A percentile compares a stretch with the other conserved stretches of the same genome.
Evolutionary conservation across 2,329 filamentous ascomycete genomes (phyloP).

Genomic region (Ophiostoma sp.): DNA sequence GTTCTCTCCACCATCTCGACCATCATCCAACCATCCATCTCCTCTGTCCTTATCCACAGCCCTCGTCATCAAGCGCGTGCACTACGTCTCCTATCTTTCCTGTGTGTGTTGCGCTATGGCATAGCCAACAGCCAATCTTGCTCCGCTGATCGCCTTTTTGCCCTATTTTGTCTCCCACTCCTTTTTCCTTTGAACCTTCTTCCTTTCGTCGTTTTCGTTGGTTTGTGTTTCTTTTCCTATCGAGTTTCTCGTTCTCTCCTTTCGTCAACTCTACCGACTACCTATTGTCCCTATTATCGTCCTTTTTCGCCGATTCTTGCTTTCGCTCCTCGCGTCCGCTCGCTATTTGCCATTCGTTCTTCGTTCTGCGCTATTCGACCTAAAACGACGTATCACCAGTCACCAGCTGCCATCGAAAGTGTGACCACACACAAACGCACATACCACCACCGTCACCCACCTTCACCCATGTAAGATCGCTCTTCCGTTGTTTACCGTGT

Average conservation of each 20-base stretch:
- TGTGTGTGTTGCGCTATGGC: not conserved
- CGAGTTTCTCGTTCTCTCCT: not conserved
- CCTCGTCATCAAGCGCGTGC: not conserved
- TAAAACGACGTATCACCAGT: not conserved
- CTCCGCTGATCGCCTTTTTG: not conserved
- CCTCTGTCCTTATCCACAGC: not conserved
- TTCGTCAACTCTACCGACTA: not conserved
- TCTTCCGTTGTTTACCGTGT: not conserved
- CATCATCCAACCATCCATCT: not conserved
- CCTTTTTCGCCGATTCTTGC: not conserved
- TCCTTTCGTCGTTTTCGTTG: not conserved
- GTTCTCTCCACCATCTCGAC: not conserved
- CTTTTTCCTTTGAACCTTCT: not conserved
- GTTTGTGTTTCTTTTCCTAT: not conserved
- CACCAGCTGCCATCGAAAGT: not conserved
- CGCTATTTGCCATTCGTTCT: not conserved
- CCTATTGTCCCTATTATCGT: slow-evolving; percentile 10
- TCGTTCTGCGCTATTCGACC: not conserved
- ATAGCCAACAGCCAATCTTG: not conserved
- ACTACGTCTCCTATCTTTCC: not conserved
- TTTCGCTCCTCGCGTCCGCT: not conserved
- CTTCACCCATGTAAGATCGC: not conserved
- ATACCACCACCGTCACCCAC: not conserved
- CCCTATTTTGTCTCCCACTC: not conserved
- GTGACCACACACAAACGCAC: slow-evolving; percentile 12